phyloP scores from a whole-genome alignment of 768 basidiomycete species.

The Suillus brevipes region DNA sequence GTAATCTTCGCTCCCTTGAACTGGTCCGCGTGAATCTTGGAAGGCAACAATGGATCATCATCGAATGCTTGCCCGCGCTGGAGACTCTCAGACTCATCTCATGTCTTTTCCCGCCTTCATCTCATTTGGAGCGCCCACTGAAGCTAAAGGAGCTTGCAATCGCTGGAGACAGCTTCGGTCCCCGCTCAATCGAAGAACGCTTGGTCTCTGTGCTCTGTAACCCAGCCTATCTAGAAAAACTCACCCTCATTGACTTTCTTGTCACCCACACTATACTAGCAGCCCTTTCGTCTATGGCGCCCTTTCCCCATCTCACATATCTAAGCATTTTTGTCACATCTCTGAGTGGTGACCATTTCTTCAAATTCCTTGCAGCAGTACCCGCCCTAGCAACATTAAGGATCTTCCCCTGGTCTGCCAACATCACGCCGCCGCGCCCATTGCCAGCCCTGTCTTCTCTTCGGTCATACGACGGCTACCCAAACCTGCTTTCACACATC shows the following conservation, averaged over 20 bases:
- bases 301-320: neutral
- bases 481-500: neutral
- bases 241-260: neutral
- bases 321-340: neutral
- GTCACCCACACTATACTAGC: neutral
- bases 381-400: neutral
- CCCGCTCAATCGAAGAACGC: neutral
- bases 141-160: constrained; percentile 4
- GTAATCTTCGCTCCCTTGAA: neutral
- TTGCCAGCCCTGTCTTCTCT: constrained; percentile 4
- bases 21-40: neutral
- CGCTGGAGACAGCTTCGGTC: neutral
- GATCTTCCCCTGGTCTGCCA: neutral
- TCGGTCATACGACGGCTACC: constrained; percentile 1
- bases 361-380: neutral
- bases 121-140: neutral
- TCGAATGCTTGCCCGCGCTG: neutral
- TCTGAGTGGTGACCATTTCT: neutral
- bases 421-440: neutral
- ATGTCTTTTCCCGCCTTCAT: neutral
- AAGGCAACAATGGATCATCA: neutral
- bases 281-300: neutral
- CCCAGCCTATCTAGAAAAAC: constrained; percentile 1
- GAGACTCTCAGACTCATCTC: neutral
- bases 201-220: constrained; percentile 1